Evolutionary conservation across 768 basidiomycete species (phyloP), one percentile per base, ranked within the genome.

Genomic region (Naganishia vishniacii): DNA sequence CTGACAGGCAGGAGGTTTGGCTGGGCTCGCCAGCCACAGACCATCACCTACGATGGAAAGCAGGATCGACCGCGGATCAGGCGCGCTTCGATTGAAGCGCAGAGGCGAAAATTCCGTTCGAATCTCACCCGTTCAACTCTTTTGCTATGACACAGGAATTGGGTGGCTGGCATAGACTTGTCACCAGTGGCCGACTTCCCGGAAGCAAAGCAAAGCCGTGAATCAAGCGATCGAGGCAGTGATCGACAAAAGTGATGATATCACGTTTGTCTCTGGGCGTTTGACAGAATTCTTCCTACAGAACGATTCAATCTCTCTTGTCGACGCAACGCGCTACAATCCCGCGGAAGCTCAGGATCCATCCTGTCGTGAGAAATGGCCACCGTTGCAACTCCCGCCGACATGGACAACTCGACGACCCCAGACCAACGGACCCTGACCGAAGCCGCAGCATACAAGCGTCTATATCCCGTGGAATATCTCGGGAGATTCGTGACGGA

Each of bases 381-480:
- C 64, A 58, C 67, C 9, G 58, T 59, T 18, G 61, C 65, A 49
- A 23, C 62, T 12, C 34, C 64, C 13, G 40, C 68, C 4, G 23
- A 61, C 23, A 12, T 63, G 13, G 32, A 65, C 31, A 23, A 70
- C 11, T 45, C 74, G 15, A 44, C 67, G 20, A 26, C 68, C 2
- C 42, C 56, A 13, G 11, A n/a, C 42, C 34, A 32, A 20, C 46
- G 23, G 23, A 46, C 25, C 34, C 67, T 48, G 58, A 53, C 68
- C 1, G 62, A 69, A 45, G 69, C 74, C 13, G 65, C 68, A 65
- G 84, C 86, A 32, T 93, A 93, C 78, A 88, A 91, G 70, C 86
- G 91, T 15, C 82, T 99, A 0, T 91, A 97, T 71, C 94, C 95
- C 1, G 83, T 83, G 32, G 83, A 85, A 4, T 98, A 97, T 75